Conservation (phyloP, 202 grass and related monocot species). For the Schoenoplectus triqueter region DNA sequence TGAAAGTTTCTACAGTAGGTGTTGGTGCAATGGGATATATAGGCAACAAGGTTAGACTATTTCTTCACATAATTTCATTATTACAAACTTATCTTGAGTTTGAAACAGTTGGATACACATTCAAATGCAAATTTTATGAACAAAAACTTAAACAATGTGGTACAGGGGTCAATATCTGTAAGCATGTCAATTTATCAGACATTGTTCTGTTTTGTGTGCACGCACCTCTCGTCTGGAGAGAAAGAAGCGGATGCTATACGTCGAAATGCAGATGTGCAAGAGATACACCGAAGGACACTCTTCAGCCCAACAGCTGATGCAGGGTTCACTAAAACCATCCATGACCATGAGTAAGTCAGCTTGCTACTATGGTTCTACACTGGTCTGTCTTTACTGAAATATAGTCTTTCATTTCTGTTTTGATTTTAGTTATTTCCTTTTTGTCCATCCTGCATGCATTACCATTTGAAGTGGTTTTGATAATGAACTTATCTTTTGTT, state of each 20-base stretch:
- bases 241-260: constrained; percentile 60
- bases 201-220: constrained; percentile 90
- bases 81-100: too few relatives aligned
- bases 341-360: constrained; percentile 74
- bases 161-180: constrained; percentile 77
- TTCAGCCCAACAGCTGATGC: constrained; percentile 46
- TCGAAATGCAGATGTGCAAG: constrained; percentile 80
- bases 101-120: not conserved
- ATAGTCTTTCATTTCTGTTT: not conserved
- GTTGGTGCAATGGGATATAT: constrained; percentile 99
- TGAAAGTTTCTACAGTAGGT: constrained; percentile 88
- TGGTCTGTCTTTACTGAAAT: not conserved
- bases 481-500: constrained; percentile 3
- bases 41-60: constrained; percentile 70
- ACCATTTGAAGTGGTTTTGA: not conserved
- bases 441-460: not conserved
- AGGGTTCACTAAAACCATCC: constrained; percentile 54
- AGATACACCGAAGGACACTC: constrained; percentile 74
- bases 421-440: not conserved
- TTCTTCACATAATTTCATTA: constrained; percentile 12
- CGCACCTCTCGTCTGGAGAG: constrained; percentile 75
- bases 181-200: constrained; percentile 99
- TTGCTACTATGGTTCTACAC: not conserved
- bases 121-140: not conserved
- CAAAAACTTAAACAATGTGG: constrained; percentile 19